Evolutionary conservation across 768 basidiomycete species (phyloP).

Genomic region (Tricholoma furcatifolium): DNA sequence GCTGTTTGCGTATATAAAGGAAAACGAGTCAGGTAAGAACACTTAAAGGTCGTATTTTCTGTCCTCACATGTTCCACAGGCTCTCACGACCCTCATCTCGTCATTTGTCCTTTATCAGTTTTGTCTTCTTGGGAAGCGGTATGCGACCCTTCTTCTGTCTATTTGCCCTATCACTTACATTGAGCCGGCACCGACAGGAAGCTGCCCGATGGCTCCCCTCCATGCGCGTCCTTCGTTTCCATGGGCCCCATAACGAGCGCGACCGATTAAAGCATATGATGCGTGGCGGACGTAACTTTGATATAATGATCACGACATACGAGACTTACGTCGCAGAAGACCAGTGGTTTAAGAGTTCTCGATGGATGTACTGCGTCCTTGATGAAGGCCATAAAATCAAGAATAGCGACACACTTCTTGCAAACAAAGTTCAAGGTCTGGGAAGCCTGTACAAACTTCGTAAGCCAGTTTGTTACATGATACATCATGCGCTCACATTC

Average conservation of each 20-base stretch:
- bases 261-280: conserved; percentile 49
- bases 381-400: conserved; percentile 76
- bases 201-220: conserved; percentile 53
- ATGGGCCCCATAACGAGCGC: conserved; percentile 55
- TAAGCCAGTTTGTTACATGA: conserved; percentile 17
- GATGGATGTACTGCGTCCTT: conserved; percentile 58
- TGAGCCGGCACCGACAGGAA: conserved; percentile 34
- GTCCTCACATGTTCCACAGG: conserved; percentile 22
- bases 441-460: conserved; percentile 58
- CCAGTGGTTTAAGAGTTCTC: conserved; percentile 57
- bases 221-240: conserved; percentile 56
- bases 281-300: conserved; percentile 39
- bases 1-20: conserved; percentile 67
- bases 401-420: conserved; percentile 56
- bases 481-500: background rate
- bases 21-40: conserved; percentile 38
- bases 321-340: conserved; percentile 60
- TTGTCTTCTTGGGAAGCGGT: conserved; percentile 58
- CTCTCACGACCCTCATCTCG: conserved; percentile 59
- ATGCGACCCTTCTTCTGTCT: conserved; percentile 10
- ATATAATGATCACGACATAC: conserved; percentile 69
- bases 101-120: conserved; percentile 73
- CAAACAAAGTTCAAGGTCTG: conserved; percentile 53
- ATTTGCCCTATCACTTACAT: conserved; percentile 1
- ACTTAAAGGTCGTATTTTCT: background rate